Percentiles rank a stretch among this genome's conserved stretches.
Evolutionary conservation across 129 eudicot genomes (phyloP).

Genomic region (Saposhnikovia divaricata): DNA sequence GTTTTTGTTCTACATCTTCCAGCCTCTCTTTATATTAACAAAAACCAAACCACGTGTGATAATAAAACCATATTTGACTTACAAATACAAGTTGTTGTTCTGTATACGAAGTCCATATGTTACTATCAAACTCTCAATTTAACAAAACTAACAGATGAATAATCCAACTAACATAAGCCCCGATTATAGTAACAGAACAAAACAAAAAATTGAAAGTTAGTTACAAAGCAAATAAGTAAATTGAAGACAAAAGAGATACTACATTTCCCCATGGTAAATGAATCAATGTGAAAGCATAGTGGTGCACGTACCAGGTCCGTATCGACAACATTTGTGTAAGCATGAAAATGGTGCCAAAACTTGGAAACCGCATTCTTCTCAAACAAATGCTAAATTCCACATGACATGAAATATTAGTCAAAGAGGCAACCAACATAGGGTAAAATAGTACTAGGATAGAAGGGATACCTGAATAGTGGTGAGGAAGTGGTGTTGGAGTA

Average conservation of each 20-base stretch:
- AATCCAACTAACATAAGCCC: no score
- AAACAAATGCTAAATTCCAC: slow-evolving; percentile 41
- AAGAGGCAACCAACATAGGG: no score
- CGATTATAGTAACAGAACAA: no score
- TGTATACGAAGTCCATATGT: neutral
- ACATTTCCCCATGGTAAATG: no score
- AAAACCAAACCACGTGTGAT: neutral
- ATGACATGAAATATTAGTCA: slow-evolving; percentile 1
- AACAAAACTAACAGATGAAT: neutral
- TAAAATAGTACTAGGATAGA: no score
- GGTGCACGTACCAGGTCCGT: slow-evolving; percentile 32
- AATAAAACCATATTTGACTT: no score
- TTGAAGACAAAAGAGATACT: neutral
- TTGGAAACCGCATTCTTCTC: slow-evolving; percentile 55
- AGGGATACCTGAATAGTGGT: neutral
- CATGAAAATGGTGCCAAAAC: slow-evolving; percentile 79
- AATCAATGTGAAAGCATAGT: neutral
- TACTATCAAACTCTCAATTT: no score
- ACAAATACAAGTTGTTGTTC: no score
- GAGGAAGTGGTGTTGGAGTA: neutral
- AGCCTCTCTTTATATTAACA: no score
- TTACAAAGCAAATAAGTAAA: no score
- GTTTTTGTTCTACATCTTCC: neutral
- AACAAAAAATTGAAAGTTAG: no score
- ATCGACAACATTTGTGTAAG: slow-evolving; percentile 28